Base-by-base conservation (phyloP, 192 early-diverging fungal genomes). In the Polychytrium aggregatum region DNA sequence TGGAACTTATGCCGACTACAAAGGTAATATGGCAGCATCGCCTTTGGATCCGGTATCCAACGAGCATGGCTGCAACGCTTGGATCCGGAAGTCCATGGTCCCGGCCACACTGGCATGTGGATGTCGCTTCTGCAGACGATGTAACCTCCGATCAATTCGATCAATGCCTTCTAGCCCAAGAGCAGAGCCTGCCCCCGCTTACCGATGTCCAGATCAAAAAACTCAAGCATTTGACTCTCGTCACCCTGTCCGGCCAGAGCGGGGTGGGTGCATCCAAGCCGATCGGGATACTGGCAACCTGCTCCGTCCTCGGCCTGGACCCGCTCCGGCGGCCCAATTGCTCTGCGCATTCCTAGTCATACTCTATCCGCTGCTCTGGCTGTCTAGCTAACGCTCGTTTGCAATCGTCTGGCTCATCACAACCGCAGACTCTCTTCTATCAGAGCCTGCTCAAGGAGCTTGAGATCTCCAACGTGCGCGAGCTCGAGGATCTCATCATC, bases 401-500 rank as follows among this genome's bases (percentile, higher is more conserved):
- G 4, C 31, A 4, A 8, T 11, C 31, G 6, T 33, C 31, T 33
- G 31, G 31, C 31, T 33, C 6, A 33, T 11, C 31, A 11, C 6
- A 4, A 33, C 11, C 50, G 2, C 59, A 89, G 87, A 81, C 77
- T 3, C 70, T 91, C 35, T 63, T 71, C 8, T 91, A 91, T 46
- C 59, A 71, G 14, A 43, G 55, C 11, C 67, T 91, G 39, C 63
- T 82, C 34, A 25, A 64, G n/a, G 68, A 74, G 26, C 67, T 91
- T 11, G 72, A 85, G 44, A 79, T 91, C 48, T 41, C 72, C n/a
- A 86, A 81, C 48, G 76, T 89, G 8, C 74, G 88, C 30, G 81
- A 88, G 38, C 64, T 91, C 29, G 88, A 91, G 50, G 88, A 91
- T 59, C 60, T 91, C 44, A 84, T 91, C 53, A 91, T 91, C 50